Conservation (phyloP, 345 rosid species). For the Pistacia vera region DNA sequence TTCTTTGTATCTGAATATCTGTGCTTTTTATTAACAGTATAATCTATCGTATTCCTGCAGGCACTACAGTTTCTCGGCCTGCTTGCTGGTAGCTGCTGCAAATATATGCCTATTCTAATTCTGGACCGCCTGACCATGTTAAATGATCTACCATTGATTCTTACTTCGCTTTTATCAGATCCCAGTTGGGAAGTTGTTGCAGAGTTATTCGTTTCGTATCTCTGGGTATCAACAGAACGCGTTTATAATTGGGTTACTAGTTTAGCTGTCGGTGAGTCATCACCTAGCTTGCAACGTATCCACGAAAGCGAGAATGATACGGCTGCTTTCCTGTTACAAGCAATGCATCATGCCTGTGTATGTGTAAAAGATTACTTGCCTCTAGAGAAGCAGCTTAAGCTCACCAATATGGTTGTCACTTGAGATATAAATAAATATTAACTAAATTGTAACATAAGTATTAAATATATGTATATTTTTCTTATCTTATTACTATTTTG, state of each 20-base stretch:
- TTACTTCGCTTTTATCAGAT: constrained; percentile 60
- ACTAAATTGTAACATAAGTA: no score
- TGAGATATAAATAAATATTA: not conserved
- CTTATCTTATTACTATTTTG: no score
- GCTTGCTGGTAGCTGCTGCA: constrained; percentile 78
- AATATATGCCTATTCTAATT: constrained; percentile 83
- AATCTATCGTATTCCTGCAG: constrained; percentile 38
- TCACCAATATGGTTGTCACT: constrained; percentile 53
- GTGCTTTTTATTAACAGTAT: not conserved
- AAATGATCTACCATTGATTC: constrained; percentile 71
- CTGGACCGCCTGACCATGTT: constrained; percentile 54
- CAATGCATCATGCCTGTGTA: constrained; percentile 58
- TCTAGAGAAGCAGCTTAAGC: constrained; percentile 69
- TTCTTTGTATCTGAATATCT: not conserved
- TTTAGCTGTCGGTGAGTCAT: constrained; percentile 22
- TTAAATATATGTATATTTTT: no score
- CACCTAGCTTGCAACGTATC: constrained; percentile 33
- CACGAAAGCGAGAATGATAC: constrained; percentile 46
- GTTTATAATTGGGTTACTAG: constrained; percentile 45
- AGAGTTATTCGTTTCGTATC: constrained; percentile 49
- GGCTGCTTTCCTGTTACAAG: constrained; percentile 44
- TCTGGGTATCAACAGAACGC: constrained; percentile 68
- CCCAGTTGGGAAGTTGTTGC: constrained; percentile 61
- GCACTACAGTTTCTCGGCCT: constrained; percentile 70
- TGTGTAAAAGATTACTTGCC: constrained; percentile 62